These are phyloP conservation scores for Aspergillus pseudotamarii DNA, from an alignment of 2,329 filamentous ascomycete species.

Conservation along the genomic window DNA sequence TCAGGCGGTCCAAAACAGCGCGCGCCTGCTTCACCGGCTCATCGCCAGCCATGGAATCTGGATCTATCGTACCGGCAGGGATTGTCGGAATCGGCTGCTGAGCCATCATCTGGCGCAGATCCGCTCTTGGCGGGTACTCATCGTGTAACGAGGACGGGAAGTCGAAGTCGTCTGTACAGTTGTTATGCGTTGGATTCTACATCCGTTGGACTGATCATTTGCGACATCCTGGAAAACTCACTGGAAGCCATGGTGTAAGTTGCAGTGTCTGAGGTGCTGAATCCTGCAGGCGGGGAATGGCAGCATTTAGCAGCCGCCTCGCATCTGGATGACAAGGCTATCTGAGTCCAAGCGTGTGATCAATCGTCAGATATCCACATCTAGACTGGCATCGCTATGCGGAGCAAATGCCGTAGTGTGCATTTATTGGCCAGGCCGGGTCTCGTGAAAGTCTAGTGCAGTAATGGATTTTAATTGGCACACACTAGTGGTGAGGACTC, in stretches of 20 bases:
- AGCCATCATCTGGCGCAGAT: conserved; percentile 28
- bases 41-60: conserved; percentile 14
- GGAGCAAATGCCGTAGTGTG: not conserved
- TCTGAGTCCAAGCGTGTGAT: not conserved
- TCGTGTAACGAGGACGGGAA: not conserved
- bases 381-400: not conserved
- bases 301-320: not conserved
- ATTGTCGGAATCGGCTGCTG: conserved; percentile 29
- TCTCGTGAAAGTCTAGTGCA: not conserved
- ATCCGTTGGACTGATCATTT: no score
- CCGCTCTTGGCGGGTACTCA: conserved; percentile 19
- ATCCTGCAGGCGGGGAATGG: not conserved
- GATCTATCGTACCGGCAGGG: conserved; percentile 14
- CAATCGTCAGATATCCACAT: not conserved
- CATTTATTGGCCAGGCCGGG: not conserved
- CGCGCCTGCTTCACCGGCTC: conserved; percentile 13
- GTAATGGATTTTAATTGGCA: not conserved
- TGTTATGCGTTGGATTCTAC: not conserved
- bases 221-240: not conserved
- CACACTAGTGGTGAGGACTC: not conserved
- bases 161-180: not conserved
- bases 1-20: conserved; percentile 14
- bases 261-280: not conserved
- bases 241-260: not conserved
- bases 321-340: not conserved